These are phyloP conservation scores for Cryphonectria nitschkei DNA, from an alignment of 2,329 filamentous ascomycete genomes.

Conservation along the genomic window DNA sequence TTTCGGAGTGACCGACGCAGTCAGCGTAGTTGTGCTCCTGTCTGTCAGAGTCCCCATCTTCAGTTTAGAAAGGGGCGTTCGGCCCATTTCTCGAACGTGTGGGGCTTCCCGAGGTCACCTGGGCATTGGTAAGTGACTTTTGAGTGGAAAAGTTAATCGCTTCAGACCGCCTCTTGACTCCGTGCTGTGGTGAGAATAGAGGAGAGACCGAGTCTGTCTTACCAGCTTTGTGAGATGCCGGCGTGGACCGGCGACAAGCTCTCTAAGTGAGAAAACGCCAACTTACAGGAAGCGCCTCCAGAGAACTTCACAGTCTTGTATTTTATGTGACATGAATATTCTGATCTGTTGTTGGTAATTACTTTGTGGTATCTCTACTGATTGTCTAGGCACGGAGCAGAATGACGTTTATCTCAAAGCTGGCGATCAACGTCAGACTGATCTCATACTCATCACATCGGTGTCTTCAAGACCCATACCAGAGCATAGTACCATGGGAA, in stretches of 20 bases:
- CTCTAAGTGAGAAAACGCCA: no score
- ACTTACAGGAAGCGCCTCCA: neutral
- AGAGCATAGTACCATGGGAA: neutral
- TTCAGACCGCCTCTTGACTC: no score
- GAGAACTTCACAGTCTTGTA: neutral
- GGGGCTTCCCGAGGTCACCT: neutral
- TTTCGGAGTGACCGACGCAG: neutral
- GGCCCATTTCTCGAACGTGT: neutral
- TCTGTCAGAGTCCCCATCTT: neutral
- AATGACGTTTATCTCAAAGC: neutral
- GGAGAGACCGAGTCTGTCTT: no score
- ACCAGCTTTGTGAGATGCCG: no score
- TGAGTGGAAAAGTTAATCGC: no score
- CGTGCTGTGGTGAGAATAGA: no score
- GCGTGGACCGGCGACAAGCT: no score
- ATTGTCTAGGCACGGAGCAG: neutral
- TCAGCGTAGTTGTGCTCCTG: neutral
- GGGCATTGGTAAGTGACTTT: neutral
- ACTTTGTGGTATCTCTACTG: neutral
- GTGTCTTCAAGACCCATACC: neutral
- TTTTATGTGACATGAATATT: neutral
- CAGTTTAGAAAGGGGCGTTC: neutral
- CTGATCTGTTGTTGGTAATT: neutral
- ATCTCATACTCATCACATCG: neutral
- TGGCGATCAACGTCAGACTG: neutral